Conservation (phyloP, 176 grass and related monocot species). For the Luzula sylvatica region DNA sequence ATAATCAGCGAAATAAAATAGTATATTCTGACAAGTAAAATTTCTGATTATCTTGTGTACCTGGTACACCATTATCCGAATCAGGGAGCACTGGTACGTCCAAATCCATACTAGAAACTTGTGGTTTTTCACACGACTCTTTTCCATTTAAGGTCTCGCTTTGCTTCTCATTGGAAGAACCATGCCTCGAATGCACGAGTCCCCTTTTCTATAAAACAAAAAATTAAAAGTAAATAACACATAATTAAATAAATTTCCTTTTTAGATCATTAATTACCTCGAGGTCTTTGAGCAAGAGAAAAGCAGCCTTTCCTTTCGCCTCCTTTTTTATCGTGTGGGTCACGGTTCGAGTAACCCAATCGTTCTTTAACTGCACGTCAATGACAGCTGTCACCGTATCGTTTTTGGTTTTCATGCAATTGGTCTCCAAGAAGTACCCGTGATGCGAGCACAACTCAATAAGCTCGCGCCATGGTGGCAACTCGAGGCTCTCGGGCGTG, state of each 20-base stretch:
- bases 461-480: constrained; percentile 66
- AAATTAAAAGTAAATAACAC: background rate
- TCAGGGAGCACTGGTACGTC: constrained; percentile 15
- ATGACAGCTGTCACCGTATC: constrained; percentile 45
- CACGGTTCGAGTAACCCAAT: constrained; percentile 44
- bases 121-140: constrained; percentile 11
- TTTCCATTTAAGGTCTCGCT: constrained; percentile 10
- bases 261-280: constrained; percentile 29
- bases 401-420: constrained; percentile 32
- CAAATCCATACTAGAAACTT: constrained; percentile 28
- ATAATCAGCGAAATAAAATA: constrained; percentile 1
- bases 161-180: constrained; percentile 30
- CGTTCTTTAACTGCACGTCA: constrained; percentile 59
- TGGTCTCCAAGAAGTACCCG: constrained; percentile 57
- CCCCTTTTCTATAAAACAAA: constrained; percentile 43
- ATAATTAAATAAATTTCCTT: too few species aligned
- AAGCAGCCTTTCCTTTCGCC: constrained; percentile 78
- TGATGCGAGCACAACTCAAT: constrained; percentile 46
- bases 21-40: too few species aligned
- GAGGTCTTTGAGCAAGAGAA: constrained; percentile 64
- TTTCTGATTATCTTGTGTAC: constrained; percentile 13
- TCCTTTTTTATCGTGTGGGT: constrained; percentile 45
- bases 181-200: constrained; percentile 37
- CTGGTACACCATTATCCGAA: constrained; percentile 31
- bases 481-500: constrained; percentile 74